Base-by-base conservation (phyloP, 2,329 filamentous ascomycete genomes). In the Epichloe typhina region DNA sequence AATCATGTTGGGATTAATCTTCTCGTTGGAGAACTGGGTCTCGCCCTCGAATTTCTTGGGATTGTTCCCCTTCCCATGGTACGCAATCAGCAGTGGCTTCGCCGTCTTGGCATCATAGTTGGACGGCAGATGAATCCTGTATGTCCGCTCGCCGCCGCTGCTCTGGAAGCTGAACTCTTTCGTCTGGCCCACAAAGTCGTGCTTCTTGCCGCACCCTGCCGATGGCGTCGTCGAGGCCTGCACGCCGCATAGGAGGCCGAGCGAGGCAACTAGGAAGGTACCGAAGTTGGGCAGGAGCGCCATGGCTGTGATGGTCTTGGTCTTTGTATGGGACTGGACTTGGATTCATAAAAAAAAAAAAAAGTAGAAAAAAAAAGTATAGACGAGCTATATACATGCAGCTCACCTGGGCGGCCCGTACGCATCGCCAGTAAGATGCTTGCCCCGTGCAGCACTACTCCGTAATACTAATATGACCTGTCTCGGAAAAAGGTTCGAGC, bases 41-140 rank as follows among this genome's bases (percentile, higher is more conserved):
- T 53, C 53, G 60, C 55, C 41, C 69, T 70, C 47, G 64, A 64
- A 60, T 3, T 53, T 46, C 1, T 59, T 52, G 0, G 70, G 66
- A 13, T 64, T 66, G 33, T 65, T 63, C 44, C 61, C 65, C 0
- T 64, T 63, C 4, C 71, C 73, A 54, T 76, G 73, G 51, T 72
- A 76, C 0, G 69, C 72, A 9, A 76, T 59, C 9, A 76, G 65
- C 2, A 74, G 56, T 0, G 72, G 69, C 51, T 67, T 65, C 0
- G 61, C 55, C 19, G 56, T 59, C 33, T 58, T 59, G 6, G 58
- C 21, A 37, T 65, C 52, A 45, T 74, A 75, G 19, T 36, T 55
- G 3, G 50, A 47, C 5, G 59, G 59, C 13, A 61, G 51, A 41
- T 60, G 57, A 2, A 61, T 52, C 19, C 54, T 50, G 45, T 59